Base-by-base conservation (phyloP, 1,139 yeast genomes). In the Pichia norvegensis region DNA sequence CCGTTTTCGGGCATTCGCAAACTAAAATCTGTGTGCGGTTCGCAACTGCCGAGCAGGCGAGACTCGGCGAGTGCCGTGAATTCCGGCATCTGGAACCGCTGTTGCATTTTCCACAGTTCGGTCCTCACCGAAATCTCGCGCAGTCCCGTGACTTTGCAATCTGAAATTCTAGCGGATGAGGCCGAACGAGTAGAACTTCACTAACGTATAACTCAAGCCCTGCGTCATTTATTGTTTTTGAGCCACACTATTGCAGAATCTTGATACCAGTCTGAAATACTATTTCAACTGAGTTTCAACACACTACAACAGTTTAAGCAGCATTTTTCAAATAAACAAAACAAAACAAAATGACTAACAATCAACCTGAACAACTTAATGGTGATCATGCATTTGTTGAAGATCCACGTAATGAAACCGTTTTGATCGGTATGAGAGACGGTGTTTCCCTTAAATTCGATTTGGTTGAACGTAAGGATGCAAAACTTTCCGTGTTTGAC, bases 401-500 rank as follows among this genome's bases (percentile, higher is more conserved):
- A 35, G 48, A 46, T 29, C 8, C 17, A 4, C 36, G 48, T 33
- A 46, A 46, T 36, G 45, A 33, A 9, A 21, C 25, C 10, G 33
- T 46, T 21, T 4, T 31, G 17, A 42, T 46, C 9, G 48, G 45
- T 36, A 46, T 42, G 2, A 19, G 43, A 9, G 46, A 46, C 29
- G 48, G 45, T 29, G 48, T 42, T 25, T 38, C 33, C 4, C 5
- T 42, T 21, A 33, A 42, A 29, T 40, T 40, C 23, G 38, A 40
- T n/a, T 19, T 46, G 6, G 33, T 46, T 19, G 31, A 37, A 13
- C 36, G 48, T 23, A 33, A 20, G 21, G 43, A 46, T 25, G 46
- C 48, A 14, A 42, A 46, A 38, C 19, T 42, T 7, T 46, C 45
- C 10, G 48, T 42, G 10, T 46, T 46, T 25, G 45, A 39, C 23